Evolutionary conservation across 2,329 filamentous ascomycete species (phyloP).

Genomic region (Botrytis cinerea): DNA sequence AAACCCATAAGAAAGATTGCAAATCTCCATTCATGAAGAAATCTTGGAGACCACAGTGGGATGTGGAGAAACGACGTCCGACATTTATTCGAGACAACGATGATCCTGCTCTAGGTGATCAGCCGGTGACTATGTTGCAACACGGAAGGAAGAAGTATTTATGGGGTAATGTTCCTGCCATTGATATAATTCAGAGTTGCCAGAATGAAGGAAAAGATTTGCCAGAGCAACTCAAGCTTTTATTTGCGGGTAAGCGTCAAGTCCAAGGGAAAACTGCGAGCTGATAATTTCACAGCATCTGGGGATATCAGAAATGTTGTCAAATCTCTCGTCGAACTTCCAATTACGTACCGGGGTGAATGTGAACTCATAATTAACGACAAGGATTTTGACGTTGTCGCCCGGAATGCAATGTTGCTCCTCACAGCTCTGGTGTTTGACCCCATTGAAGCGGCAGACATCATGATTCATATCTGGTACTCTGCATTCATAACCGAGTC

Average conservation of each 20-base stretch:
- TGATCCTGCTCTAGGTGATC: neutral
- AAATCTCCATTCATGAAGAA: conserved; percentile 16
- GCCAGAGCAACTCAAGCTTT: conserved; percentile 6
- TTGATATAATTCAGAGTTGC: neutral
- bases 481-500: conserved; percentile 11
- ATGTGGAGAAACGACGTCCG: conserved; percentile 6
- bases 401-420: conserved; percentile 16
- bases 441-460: conserved; percentile 6
- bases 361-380: conserved; percentile 42
- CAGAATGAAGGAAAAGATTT: conserved; percentile 11
- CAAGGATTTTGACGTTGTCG: conserved; percentile 27
- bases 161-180: conserved; percentile 22
- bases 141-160: conserved; percentile 20
- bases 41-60: conserved; percentile 15
- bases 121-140: neutral
- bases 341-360: conserved; percentile 33
- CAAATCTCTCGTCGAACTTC: conserved; percentile 32
- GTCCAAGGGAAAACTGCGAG: neutral
- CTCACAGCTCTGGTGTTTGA: conserved; percentile 13
- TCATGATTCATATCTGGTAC: conserved; percentile 23
- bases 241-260: conserved; percentile 11
- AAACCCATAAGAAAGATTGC: conserved; percentile 14
- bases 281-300: conserved; percentile 36
- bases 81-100: conserved; percentile 32
- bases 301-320: conserved; percentile 49